These are phyloP conservation scores for Prunus yedoensis DNA, from an alignment of 331 rosid genomes.

Conservation along the genomic window DNA sequence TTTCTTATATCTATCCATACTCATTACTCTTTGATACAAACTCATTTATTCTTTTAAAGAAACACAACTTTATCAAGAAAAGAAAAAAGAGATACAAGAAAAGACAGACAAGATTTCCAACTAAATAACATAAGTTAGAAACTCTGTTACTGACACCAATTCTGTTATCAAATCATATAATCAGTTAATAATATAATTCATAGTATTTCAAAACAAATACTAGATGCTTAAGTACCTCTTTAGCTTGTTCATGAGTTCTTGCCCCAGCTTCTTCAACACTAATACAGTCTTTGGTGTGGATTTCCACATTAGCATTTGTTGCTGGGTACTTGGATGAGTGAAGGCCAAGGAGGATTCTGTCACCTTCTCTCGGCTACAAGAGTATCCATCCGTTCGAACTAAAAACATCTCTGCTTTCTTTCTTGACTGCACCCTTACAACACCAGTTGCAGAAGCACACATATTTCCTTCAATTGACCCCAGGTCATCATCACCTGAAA, in stretches of 20 bases:
- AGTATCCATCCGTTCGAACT: slow-evolving; percentile 92
- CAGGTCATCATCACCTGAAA: slow-evolving; percentile 45
- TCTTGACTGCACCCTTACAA: slow-evolving; percentile 97
- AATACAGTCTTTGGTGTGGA: slow-evolving; percentile 87
- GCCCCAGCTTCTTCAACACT: slow-evolving; percentile 87
- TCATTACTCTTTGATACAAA: not conserved
- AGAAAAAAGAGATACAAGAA: not conserved
- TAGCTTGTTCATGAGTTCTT: slow-evolving; percentile 94
- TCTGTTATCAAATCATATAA: not conserved
- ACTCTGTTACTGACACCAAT: slow-evolving; percentile 5
- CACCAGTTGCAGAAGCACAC: slow-evolving; percentile 97
- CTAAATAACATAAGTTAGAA: not conserved
- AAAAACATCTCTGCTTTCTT: slow-evolving; percentile 97
- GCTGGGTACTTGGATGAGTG: slow-evolving; percentile 98
- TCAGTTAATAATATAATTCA: not conserved
- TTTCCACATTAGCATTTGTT: slow-evolving; percentile 99
- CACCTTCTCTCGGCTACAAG: slow-evolving; percentile 93
- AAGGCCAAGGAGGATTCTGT: slow-evolving; percentile 94
- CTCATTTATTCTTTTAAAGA: not conserved
- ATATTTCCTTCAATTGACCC: slow-evolving; percentile 66
- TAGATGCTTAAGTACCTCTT: slow-evolving; percentile 54
- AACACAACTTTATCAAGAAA: not conserved
- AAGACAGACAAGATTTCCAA: not conserved
- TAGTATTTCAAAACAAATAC: not conserved
- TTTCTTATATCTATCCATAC: not conserved